phyloP scores from a whole-genome alignment of 2,329 filamentous ascomycete species.

The Diatrype stigma region DNA sequence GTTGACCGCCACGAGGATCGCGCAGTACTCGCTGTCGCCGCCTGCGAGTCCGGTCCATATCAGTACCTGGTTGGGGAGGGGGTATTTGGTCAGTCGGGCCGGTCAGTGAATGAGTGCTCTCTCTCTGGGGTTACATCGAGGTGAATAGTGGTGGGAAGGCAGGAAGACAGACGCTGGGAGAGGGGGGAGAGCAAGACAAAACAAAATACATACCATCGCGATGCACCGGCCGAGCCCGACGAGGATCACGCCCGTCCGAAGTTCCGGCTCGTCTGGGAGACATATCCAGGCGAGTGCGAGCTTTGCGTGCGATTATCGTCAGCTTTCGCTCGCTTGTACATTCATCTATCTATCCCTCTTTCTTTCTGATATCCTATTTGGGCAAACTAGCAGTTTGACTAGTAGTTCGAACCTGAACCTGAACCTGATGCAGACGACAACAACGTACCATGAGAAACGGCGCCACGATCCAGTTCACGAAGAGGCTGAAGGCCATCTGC shows the following conservation, averaged over 20 bases:
- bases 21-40: constrained; percentile 79
- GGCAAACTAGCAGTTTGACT: no score
- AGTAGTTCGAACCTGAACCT: background rate
- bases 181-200: no score
- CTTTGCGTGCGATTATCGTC: constrained; percentile 31
- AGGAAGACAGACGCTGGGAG: no score
- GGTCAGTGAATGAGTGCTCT: no score
- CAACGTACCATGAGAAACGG: constrained; percentile 71
- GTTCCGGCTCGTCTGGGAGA: constrained; percentile 52
- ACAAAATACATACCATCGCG: constrained; percentile 87
- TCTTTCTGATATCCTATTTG: no score
- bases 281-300: constrained; percentile 65
- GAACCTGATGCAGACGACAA: no score
- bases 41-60: constrained; percentile 78
- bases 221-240: constrained; percentile 84
- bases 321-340: background rate
- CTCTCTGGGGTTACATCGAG: no score
- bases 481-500: constrained; percentile 71
- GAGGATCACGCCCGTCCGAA: constrained; percentile 68
- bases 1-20: constrained; percentile 72
- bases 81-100: no score
- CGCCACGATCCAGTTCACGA: constrained; percentile 80
- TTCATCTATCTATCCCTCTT: no score
- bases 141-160: no score
- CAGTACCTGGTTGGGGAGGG: no score